Base-by-base conservation (phyloP, 2,329 filamentous ascomycete genomes). In the Alternaria solani region DNA sequence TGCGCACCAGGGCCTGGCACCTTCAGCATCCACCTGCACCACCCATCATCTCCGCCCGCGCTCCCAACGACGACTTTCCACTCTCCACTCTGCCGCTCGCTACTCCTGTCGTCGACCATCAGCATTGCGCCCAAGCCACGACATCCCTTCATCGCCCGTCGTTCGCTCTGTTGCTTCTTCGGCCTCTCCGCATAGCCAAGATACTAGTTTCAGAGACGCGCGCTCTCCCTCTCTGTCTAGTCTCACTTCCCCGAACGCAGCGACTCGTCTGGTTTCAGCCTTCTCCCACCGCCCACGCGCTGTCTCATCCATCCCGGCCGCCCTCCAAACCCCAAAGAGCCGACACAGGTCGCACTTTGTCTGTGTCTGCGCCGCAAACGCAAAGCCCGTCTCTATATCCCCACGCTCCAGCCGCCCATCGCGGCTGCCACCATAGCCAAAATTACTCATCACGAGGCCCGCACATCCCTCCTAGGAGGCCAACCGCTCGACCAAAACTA, bases 381-480 rank as follows among this genome's bases (percentile, higher is more conserved):
- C 61, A 64, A 64, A 59, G 44, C 38, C 28, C 56, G 44, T 55
- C 53, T 62, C 61, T 63, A 69, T 68, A 72, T 64, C 64, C 63
- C 47, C 63, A 58, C 62, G 36, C 66, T 55, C 53, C 76, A 76
- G 76, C 75, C 75, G 76, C 75, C 64, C 53, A 42, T 55, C 55
- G 73, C 76, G 76, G 76, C 75, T 78, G 74, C 64, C 51, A 55
- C 52, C 56, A 70, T 69, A 67, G 76, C 71, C 77, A 87, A 86
- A 80, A 85, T 86, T 85, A 79, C 78, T 76, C 82, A 81, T 69
- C 84, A 87, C 81, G 82, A 84, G 75, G 82, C 84, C 57, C 82
- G 85, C 72, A 77, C 84, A 74, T 88, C 85, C 81, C 84, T 88
- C 73, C 81, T 89, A 69, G 86, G 85, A 80, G 84, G 83, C 68